These are phyloP conservation scores for Pascua sp. DNA, from an alignment of 1,284 basidiomycete species.

Conservation along the genomic window DNA sequence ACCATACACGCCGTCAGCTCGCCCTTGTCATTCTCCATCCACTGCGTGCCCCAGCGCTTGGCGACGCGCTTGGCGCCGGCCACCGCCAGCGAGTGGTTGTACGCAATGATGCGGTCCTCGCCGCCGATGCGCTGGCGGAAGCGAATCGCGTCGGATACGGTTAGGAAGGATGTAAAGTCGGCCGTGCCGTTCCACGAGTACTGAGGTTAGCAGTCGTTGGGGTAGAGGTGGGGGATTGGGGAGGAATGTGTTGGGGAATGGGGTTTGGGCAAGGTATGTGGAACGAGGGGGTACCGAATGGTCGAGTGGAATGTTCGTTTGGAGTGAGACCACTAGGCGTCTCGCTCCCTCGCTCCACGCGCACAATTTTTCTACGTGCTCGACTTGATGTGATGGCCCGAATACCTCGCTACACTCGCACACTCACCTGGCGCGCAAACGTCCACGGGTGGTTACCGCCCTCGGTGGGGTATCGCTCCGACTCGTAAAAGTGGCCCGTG, in stretches of 20 bases:
- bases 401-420: slow-evolving; percentile 49
- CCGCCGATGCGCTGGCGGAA: slow-evolving; percentile 80
- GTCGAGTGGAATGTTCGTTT: too few species aligned
- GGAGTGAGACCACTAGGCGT: too few species aligned
- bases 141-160: slow-evolving; percentile 58
- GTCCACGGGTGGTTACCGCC: slow-evolving; percentile 38
- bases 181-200: slow-evolving; percentile 38
- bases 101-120: slow-evolving; percentile 70
- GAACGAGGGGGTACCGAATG: too few species aligned
- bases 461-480: slow-evolving; percentile 41
- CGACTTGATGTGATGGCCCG: slow-evolving; percentile 18
- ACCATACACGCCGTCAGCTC: slow-evolving; percentile 74
- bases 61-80: slow-evolving; percentile 66
- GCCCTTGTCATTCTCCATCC: slow-evolving; percentile 61
- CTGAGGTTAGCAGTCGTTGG: slow-evolving; percentile 7
- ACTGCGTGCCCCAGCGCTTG: slow-evolving; percentile 61
- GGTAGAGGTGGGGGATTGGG: too few species aligned
- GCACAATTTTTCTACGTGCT: neutral
- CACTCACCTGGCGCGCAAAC: slow-evolving; percentile 52
- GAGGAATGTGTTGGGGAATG: too few species aligned
- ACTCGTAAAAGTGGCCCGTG: slow-evolving; percentile 62
- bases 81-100: slow-evolving; percentile 70
- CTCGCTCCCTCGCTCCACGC: too few species aligned
- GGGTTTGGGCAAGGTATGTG: too few species aligned
- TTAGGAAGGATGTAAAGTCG: slow-evolving; percentile 34